These are phyloP conservation scores for Lepiota venenata DNA, from an alignment of 768 basidiomycete species.

Conservation along the genomic window DNA sequence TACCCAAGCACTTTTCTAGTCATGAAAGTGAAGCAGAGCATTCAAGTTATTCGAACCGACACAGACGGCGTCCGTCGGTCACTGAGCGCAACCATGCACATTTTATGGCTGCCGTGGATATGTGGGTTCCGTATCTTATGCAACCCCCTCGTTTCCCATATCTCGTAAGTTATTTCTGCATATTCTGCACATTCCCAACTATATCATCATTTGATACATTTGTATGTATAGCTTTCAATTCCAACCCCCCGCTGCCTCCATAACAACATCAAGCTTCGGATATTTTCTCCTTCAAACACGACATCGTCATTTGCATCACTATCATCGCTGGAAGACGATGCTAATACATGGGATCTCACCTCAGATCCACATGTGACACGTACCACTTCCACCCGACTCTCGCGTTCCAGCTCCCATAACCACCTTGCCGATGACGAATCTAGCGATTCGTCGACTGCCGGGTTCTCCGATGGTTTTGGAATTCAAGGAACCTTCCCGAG, in stretches of 20 bases:
- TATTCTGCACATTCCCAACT: not conserved
- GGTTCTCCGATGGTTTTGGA: slow-evolving; percentile 57
- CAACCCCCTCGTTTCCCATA: slow-evolving; percentile 73
- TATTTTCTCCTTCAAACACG: slow-evolving; percentile 58
- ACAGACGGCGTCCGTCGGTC: slow-evolving; percentile 50
- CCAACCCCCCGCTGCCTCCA: slow-evolving; percentile 77
- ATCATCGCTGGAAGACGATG: slow-evolving; percentile 73
- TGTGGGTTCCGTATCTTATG: slow-evolving; percentile 68
- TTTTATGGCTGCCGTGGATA: slow-evolving; percentile 80
- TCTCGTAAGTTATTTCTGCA: slow-evolving; percentile 41
- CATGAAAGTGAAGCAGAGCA: slow-evolving; percentile 12
- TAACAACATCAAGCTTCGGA: slow-evolving; percentile 70
- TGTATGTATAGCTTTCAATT: slow-evolving; percentile 56
- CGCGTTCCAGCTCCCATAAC: slow-evolving; percentile 58
- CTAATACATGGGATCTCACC: slow-evolving; percentile 67
- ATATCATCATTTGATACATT: slow-evolving; percentile 7
- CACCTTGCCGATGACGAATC: slow-evolving; percentile 83
- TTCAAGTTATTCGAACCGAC: slow-evolving; percentile 12
- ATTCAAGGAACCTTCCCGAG: slow-evolving; percentile 80
- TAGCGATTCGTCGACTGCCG: slow-evolving; percentile 60
- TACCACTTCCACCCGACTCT: slow-evolving; percentile 38
- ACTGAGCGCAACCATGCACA: slow-evolving; percentile 59
- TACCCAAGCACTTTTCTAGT: slow-evolving; percentile 61
- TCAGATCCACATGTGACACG: slow-evolving; percentile 76
- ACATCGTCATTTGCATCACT: slow-evolving; percentile 68